Conservation (phyloP, 2,329 filamentous ascomycete species). For the Monosporascus sp. region DNA sequence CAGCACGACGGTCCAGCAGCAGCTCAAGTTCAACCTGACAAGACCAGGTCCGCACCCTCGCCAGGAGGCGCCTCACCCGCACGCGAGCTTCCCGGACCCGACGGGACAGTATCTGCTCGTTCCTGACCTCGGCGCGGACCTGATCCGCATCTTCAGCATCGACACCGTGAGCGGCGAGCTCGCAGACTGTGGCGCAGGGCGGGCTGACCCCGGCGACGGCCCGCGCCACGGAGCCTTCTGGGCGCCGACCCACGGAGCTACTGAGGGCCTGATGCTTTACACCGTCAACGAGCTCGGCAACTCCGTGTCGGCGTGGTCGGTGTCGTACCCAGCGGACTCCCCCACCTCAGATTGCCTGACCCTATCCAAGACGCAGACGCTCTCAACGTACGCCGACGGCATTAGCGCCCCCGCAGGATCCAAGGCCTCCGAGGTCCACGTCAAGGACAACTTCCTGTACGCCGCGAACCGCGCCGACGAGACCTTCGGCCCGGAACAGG, state of each 20-base stretch:
- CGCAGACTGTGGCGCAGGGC: conserved; percentile 38
- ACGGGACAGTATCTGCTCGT: conserved; percentile 44
- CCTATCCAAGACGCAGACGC: conserved; percentile 39
- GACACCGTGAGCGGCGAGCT: conserved; percentile 38
- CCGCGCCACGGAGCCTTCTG: conserved; percentile 50
- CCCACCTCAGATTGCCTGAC: conserved; percentile 34
- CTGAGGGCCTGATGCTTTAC: conserved; percentile 29
- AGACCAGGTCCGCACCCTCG: conserved; percentile 39
- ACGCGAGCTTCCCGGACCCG: conserved; percentile 44
- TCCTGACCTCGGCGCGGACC: conserved; percentile 50
- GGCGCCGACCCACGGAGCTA: conserved; percentile 26
- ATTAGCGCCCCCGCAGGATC: conserved; percentile 37
- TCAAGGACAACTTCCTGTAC: conserved; percentile 51
- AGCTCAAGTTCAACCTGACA: conserved; percentile 36
- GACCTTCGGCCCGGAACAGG: conserved; percentile 47
- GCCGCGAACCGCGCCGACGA: conserved; percentile 58
- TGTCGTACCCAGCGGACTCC: conserved; percentile 33
- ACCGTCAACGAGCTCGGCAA: conserved; percentile 45
- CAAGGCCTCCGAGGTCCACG: conserved; percentile 50
- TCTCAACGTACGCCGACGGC: conserved; percentile 41
- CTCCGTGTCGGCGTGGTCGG: conserved; percentile 44
- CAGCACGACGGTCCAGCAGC: conserved; percentile 27
- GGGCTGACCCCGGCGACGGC: conserved; percentile 40
- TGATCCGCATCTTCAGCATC: conserved; percentile 49
- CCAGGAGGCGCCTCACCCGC: conserved; percentile 52